Evolutionary conservation across 148 eudicot genomes (phyloP).

Genomic region (Salicornia ramosissima): DNA sequence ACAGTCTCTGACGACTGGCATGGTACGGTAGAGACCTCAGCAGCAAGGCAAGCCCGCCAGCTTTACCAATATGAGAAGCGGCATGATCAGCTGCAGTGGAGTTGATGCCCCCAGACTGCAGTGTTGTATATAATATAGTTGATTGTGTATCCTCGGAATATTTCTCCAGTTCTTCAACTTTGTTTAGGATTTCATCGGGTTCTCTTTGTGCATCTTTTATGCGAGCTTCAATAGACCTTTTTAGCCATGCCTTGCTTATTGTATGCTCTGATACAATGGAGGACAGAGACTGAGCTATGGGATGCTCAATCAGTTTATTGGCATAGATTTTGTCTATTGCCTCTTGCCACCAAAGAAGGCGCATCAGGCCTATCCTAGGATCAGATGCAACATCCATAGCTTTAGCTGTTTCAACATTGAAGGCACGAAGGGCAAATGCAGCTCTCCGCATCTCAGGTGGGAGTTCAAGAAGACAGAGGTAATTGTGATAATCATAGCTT

Average conservation of each 20-base stretch:
- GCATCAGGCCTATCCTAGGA: constrained; percentile 94
- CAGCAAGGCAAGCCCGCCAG: constrained; percentile 74
- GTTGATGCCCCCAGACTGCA: constrained; percentile 75
- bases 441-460: constrained; percentile 79
- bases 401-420: constrained; percentile 85
- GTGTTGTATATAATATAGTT: constrained; percentile 67
- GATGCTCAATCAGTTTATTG: constrained; percentile 74
- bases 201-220: constrained; percentile 79
- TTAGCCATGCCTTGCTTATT: constrained; percentile 75
- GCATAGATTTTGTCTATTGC: constrained; percentile 70
- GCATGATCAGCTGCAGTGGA: constrained; percentile 95
- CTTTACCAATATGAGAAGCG: constrained; percentile 96
- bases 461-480: constrained; percentile 91
- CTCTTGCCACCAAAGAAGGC: constrained; percentile 94
- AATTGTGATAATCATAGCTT: constrained; percentile 87
- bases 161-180: constrained; percentile 57
- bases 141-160: constrained; percentile 83
- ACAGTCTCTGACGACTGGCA: constrained; percentile 49
- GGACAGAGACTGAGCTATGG: constrained; percentile 76
- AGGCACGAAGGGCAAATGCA: constrained; percentile 93
- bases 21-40: constrained; percentile 84
- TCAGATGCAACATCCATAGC: constrained; percentile 97
- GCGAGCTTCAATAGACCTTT: constrained; percentile 80
- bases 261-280: constrained; percentile 57
- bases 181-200: constrained; percentile 45